Base-by-base conservation (phyloP, 2,329 filamentous ascomycete genomes). In the Cordyceps militaris region DNA sequence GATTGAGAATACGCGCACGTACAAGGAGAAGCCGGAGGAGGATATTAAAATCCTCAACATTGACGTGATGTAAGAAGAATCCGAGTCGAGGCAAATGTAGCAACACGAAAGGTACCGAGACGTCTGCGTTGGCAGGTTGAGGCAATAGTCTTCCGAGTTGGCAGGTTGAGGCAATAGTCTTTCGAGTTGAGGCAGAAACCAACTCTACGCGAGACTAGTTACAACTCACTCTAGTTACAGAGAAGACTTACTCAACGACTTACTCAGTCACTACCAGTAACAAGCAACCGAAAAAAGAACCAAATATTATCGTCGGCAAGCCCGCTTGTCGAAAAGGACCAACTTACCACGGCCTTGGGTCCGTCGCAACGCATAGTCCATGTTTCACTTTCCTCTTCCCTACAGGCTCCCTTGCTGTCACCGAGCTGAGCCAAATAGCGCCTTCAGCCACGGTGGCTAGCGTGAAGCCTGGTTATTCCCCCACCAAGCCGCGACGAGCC, bases 41-140 rank as follows among this genome's bases (percentile, higher is more conserved):
- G 94, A 99, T 70, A 92, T 99, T 67, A 97, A 96, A 75, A 96
- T 99, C 64, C 83, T 99, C 59, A 97, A 89, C 69, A 96, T 99
- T 65, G 82, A 85, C 65, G 73, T 84, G 59, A 66, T 74, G 61
- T 83, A 78, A 66, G 47, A 21, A 43, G 5, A 24, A 13, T 24
- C 10, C 19, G 21, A 13, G 10, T 32, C 5, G 28, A 32, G 6
- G 28, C 6, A 32, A 10, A 32, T 32, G 6, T 32, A n/a, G n/a
- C n/a, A n/a, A n/a, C n/a, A n/a, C n/a, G n/a, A n/a, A n/a, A n/a
- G n/a, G n/a, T n/a, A n/a, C 28, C 5, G 28, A 32, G 28, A 32
- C 10, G 28, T 32, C 5, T 32, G 28, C 28, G 28, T n/a, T n/a
- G n/a, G n/a, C n/a, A n/a, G n/a, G n/a, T n/a, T n/a, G n/a, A n/a